These are phyloP conservation scores for Cutaneotrichosporon daszewskae DNA, from an alignment of 1,284 basidiomycete genomes.

Conservation along the genomic window DNA sequence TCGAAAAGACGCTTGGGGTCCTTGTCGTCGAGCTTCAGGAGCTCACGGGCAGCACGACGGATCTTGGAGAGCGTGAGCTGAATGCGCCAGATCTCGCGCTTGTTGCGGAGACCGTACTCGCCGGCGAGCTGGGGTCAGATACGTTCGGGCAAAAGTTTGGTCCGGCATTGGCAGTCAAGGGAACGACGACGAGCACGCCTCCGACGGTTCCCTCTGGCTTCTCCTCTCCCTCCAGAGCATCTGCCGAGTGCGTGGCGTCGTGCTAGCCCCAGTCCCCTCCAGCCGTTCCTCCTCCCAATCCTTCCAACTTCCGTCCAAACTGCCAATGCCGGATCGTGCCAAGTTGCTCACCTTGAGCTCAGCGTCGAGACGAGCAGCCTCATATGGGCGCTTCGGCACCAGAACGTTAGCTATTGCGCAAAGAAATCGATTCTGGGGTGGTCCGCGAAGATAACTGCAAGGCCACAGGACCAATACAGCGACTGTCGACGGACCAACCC, in stretches of 20 bases:
- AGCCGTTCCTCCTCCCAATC: too few relatives aligned
- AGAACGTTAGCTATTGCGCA: background rate
- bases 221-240: too few relatives aligned
- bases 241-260: too few relatives aligned
- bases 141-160: too few relatives aligned
- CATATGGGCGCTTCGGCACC: conserved; percentile 96
- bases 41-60: conserved; percentile 99
- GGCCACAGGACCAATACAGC: too few relatives aligned
- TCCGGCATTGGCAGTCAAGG: too few relatives aligned
- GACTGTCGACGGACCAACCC: too few relatives aligned
- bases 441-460: too few relatives aligned
- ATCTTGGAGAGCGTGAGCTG: conserved; percentile 97
- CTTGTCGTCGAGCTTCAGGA: conserved; percentile 99
- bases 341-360: conserved; percentile 78
- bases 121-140: conserved; percentile 71
- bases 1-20: conserved; percentile 99
- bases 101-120: conserved; percentile 99
- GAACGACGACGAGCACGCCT: too few relatives aligned
- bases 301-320: too few relatives aligned
- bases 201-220: too few relatives aligned
- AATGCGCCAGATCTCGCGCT: conserved; percentile 99
- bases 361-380: conserved; percentile 96
- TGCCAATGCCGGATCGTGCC: background rate
- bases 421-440: background rate
- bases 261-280: too few relatives aligned